Conservation (phyloP, 2,329 filamentous ascomycete genomes). For the Elsinoe australis region DNA sequence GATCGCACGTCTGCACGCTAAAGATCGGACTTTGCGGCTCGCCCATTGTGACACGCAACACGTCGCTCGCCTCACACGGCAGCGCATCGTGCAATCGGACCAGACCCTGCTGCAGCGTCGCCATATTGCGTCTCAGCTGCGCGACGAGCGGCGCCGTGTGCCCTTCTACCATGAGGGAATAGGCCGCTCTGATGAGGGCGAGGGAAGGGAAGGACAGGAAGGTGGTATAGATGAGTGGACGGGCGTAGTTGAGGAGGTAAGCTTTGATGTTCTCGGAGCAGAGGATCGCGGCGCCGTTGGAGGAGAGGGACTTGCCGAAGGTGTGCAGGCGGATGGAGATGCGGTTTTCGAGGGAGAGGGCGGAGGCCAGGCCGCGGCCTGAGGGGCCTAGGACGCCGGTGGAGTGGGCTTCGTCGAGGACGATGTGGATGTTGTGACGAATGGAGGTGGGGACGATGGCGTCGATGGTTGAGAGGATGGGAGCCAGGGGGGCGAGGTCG, state of each 20-base stretch:
- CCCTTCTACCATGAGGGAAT: conserved; percentile 49
- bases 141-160: conserved; percentile 35
- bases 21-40: conserved; percentile 56
- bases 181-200: conserved; percentile 51
- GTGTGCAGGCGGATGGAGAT: conserved; percentile 56
- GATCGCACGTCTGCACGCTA: conserved; percentile 51
- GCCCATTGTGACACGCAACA: conserved; percentile 27
- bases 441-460: conserved; percentile 40
- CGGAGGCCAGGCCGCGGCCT: conserved; percentile 53
- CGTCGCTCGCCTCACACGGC: conserved; percentile 21
- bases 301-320: conserved; percentile 61
- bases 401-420: conserved; percentile 63
- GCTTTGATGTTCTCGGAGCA: conserved; percentile 52
- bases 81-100: conserved; percentile 41
- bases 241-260: conserved; percentile 68
- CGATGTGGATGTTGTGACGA: conserved; percentile 51
- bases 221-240: conserved; percentile 68
- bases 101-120: conserved; percentile 34
- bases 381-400: conserved; percentile 51
- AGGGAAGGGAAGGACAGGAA: conserved; percentile 57
- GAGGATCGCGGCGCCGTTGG: conserved; percentile 59
- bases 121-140: conserved; percentile 40
- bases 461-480: conserved; percentile 54
- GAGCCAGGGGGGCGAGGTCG: conserved; percentile 56
- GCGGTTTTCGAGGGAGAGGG: conserved; percentile 48